phyloP scores from a whole-genome alignment of 1,284 basidiomycete genomes.

The Marasmius tenuissimus region DNA sequence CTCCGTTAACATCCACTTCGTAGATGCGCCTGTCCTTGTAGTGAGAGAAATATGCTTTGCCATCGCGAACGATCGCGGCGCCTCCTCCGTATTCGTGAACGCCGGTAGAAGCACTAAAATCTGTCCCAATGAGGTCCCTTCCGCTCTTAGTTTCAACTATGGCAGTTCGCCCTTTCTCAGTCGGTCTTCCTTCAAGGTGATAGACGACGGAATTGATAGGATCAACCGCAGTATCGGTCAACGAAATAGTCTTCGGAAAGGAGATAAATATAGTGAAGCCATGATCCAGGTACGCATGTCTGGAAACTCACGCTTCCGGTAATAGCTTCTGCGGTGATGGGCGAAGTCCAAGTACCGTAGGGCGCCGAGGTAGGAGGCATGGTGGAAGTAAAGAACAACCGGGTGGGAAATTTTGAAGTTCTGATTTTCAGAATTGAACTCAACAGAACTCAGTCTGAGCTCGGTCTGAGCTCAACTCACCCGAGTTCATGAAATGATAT shows the following conservation, averaged over 20 bases:
- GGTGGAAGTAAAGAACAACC: background rate
- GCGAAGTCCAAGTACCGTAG: conserved; percentile 63
- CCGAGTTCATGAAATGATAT: too few species aligned
- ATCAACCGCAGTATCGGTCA: conserved; percentile 56
- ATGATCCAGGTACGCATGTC: background rate
- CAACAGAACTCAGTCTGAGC: too few species aligned
- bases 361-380: conserved; percentile 33
- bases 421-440: too few species aligned
- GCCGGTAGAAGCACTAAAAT: conserved; percentile 47
- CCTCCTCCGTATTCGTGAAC: conserved; percentile 66
- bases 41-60: conserved; percentile 58
- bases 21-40: conserved; percentile 53
- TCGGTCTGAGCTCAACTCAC: too few species aligned
- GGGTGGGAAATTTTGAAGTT: background rate
- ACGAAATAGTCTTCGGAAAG: background rate
- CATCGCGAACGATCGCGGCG: conserved; percentile 48
- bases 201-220: conserved; percentile 50
- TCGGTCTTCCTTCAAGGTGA: conserved; percentile 62
- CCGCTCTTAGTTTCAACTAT: conserved; percentile 50
- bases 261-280: conserved; percentile 30
- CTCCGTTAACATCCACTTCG: conserved; percentile 24
- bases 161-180: conserved; percentile 58
- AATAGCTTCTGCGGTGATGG: conserved; percentile 54
- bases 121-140: conserved; percentile 47
- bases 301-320: conserved; percentile 44